Base-by-base conservation (phyloP, 805 yeast species). In the Ogataea trehaloabstinens region DNA sequence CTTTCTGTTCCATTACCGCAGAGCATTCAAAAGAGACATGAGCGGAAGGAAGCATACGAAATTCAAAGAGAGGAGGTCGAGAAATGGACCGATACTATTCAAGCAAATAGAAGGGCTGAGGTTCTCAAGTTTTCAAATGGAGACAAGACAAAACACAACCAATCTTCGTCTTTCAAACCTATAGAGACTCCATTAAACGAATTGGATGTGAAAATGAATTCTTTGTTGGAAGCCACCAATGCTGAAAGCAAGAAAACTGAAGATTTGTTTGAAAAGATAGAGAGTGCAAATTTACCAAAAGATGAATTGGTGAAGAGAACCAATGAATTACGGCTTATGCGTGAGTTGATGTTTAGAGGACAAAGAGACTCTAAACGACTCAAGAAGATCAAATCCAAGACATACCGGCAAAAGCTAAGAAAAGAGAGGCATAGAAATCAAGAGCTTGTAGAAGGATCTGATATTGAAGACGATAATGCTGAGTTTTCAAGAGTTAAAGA, bases 271-370 rank as follows among this genome's bases (percentile, higher is more conserved):
- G 97, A 91, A 61, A 86, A 90, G 38, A 74, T 88, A 24, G 90
- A 86, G 6, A 78, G 85, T 2, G 89, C 95, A 2, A 82, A 83
- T 55, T 65, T 91, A 61, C 73, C 93, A 0, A 76, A 82, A 19
- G 95, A 85, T 44, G 98, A 93, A 35, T 65, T 91, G 67, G 66
- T 69, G 39, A 78, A 80, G 58, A 74, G 95, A 43, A 82, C 93
- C 6, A 76, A 78, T 42, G 96, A 91, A 63, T 71, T 91, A 51
- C 76, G 98, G 51, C 65, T 85, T 55, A 88, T 89, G 96, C 76
- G 99, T 48, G 99, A 93, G 58, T 74, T 91, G 46, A 87, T 91
- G 96, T 93, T 89, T 68, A 75, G 98, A 53, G 97, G 91, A 54
- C 97, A 91, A 67, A 77, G 82, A 56, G 82, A 86, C 55, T 90